These are phyloP conservation scores for Phytophthora ramorum DNA, from an alignment of 352 stramenopile genomes.

Conservation along the genomic window DNA sequence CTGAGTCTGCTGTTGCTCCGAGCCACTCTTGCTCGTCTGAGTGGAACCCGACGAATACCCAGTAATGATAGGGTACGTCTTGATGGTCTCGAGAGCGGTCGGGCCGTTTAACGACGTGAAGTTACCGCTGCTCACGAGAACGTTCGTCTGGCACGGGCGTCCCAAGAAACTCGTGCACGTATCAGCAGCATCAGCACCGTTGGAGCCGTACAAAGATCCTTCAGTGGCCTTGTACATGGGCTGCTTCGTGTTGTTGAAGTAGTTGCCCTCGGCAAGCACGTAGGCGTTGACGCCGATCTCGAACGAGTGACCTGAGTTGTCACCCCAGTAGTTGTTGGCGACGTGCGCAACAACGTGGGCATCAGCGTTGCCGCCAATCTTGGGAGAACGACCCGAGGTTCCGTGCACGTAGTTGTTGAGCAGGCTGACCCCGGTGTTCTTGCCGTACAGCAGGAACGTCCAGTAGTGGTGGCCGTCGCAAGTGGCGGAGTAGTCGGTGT, in stretches of 20 bases:
- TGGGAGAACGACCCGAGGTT: constrained; percentile 46
- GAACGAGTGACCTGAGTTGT: constrained; percentile 48
- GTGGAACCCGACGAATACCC: constrained; percentile 10
- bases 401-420: constrained; percentile 53
- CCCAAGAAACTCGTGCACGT: constrained; percentile 24
- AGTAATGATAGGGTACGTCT: constrained; percentile 12
- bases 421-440: constrained; percentile 36
- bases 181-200: constrained; percentile 1
- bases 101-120: constrained; percentile 24
- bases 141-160: constrained; percentile 33
- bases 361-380: constrained; percentile 25
- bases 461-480: constrained; percentile 68
- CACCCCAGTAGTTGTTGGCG: constrained; percentile 43
- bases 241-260: constrained; percentile 44
- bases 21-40: constrained; percentile 7
- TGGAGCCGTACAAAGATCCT: constrained; percentile 20
- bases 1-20: constrained; percentile 24
- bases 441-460: constrained; percentile 43
- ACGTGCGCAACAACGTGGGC: constrained; percentile 10
- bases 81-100: constrained; percentile 17
- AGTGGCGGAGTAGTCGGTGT: constrained; percentile 45
- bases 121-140: constrained; percentile 35
- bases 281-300: constrained; percentile 34
- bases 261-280: constrained; percentile 51
- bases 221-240: constrained; percentile 22